Percentiles rank a stretch among this genome's conserved stretches.
Evolutionary conservation across 768 basidiomycete species (phyloP).

Genomic region (Strobilomyces echinocephalus): DNA sequence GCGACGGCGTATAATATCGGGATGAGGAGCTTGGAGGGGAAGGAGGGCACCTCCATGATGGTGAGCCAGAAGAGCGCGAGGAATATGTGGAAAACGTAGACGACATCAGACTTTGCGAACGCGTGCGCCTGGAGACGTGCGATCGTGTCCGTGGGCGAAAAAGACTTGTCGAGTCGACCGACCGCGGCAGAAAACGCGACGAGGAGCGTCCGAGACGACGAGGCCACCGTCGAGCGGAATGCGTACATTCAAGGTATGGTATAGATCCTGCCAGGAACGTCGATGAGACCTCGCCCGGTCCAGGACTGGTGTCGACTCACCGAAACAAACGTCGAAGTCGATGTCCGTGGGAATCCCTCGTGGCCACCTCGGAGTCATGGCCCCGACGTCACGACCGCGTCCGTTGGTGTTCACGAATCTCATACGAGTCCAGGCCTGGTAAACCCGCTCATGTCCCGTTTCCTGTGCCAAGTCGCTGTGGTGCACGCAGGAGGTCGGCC

Average conservation of each 20-base stretch:
- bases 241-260: not conserved
- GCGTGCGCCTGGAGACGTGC: conserved; percentile 51
- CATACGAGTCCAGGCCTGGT: not conserved
- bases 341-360: too few relatives aligned
- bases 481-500: not conserved
- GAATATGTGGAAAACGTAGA: conserved; percentile 62
- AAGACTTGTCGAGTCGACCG: conserved; percentile 67
- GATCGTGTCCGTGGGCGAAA: conserved; percentile 67
- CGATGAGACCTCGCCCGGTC: not conserved
- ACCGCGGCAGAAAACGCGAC: conserved; percentile 58
- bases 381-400: too few relatives aligned
- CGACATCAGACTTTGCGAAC: conserved; percentile 51
- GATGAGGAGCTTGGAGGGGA: conserved; percentile 72
- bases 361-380: too few relatives aligned
- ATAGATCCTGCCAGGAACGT: conserved; percentile 1
- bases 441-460: not conserved
- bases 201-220: conserved; percentile 16
- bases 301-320: not conserved
- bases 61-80: conserved; percentile 66
- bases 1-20: conserved; percentile 65
- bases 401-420: too few relatives aligned
- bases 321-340: not conserved
- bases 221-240: conserved; percentile 2
- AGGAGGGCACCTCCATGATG: conserved; percentile 65
- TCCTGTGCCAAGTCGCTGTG: not conserved